These are phyloP conservation scores for Serendipita vermifera DNA, from an alignment of 768 basidiomycete species.

Conservation along the genomic window DNA sequence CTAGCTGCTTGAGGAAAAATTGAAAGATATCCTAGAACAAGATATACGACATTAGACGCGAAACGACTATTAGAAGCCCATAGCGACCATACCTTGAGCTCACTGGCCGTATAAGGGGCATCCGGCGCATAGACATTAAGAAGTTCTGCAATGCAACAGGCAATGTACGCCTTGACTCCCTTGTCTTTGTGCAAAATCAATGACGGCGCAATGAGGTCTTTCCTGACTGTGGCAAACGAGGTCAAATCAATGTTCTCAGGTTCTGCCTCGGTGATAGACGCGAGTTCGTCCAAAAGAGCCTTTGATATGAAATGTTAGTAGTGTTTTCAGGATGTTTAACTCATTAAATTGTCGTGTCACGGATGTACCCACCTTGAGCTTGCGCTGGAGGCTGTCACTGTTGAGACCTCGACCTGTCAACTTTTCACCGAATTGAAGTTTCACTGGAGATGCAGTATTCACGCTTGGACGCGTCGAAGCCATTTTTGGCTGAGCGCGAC, in stretches of 20 bases:
- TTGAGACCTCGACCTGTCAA: slow-evolving; percentile 61
- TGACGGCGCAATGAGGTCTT: slow-evolving; percentile 65
- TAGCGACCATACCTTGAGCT: slow-evolving; percentile 38
- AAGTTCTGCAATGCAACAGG: slow-evolving; percentile 89
- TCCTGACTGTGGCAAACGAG: slow-evolving; percentile 55
- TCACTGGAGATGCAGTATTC: slow-evolving; percentile 10
- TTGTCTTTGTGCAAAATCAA: slow-evolving; percentile 90
- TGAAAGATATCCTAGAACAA: slow-evolving; percentile 81
- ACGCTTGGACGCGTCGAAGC: background rate
- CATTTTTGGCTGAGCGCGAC: slow-evolving; percentile 1
- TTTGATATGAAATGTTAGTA: background rate
- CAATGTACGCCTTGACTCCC: slow-evolving; percentile 88
- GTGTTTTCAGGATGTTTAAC: background rate
- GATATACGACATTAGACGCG: background rate
- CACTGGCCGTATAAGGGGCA: slow-evolving; percentile 80
- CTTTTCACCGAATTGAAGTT: slow-evolving; percentile 60
- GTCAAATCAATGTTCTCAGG: slow-evolving; percentile 71
- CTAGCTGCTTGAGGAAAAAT: slow-evolving; percentile 86
- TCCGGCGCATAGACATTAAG: slow-evolving; percentile 91
- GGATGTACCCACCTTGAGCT: slow-evolving; percentile 47
- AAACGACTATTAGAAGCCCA: background rate
- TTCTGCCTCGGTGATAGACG: slow-evolving; percentile 54
- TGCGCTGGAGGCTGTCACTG: slow-evolving; percentile 75
- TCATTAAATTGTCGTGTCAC: background rate
- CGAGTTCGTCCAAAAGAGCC: background rate